These are phyloP conservation scores for Phascolomyces articulosus DNA, from an alignment of 371 early-diverging fungal species.

Conservation along the genomic window DNA sequence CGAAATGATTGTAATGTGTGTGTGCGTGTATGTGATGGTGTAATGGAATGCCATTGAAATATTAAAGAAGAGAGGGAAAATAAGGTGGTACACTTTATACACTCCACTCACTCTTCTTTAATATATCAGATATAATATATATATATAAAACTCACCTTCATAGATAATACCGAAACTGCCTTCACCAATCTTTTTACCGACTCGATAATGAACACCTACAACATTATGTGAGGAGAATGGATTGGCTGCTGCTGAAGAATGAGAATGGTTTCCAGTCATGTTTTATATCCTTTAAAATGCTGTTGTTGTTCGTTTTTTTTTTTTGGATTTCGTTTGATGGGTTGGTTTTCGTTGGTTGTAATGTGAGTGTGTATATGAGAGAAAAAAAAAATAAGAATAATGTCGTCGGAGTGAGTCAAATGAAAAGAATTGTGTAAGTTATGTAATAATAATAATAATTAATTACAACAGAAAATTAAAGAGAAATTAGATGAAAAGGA, in stretches of 20 bases:
- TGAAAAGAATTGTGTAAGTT: too few relatives aligned
- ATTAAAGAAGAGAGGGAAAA: slow-evolving; percentile 13
- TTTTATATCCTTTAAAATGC: too few relatives aligned
- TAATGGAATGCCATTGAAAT: too few relatives aligned
- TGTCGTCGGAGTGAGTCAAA: slow-evolving; percentile 12
- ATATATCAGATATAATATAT: too few relatives aligned
- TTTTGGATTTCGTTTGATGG: slow-evolving; percentile 3
- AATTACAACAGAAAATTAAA: background rate
- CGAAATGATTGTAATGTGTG: slow-evolving; percentile 1
- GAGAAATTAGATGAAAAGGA: background rate
- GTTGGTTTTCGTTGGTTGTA: too few relatives aligned
- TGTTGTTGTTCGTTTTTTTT: background rate
- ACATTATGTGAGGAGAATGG: slow-evolving; percentile 45
- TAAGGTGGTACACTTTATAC: too few relatives aligned
- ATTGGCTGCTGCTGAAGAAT: slow-evolving; percentile 20
- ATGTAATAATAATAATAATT: too few relatives aligned
- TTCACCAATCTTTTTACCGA: slow-evolving; percentile 93
- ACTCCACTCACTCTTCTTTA: too few relatives aligned
- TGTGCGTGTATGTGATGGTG: slow-evolving; percentile 20
- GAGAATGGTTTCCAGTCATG: slow-evolving; percentile 19
- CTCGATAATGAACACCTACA: slow-evolving; percentile 90
- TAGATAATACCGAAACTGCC: slow-evolving; percentile 95
- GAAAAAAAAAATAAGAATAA: background rate
- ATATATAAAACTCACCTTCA: slow-evolving; percentile 69
- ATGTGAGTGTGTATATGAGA: too few relatives aligned